phyloP scores from a whole-genome alignment of 495 filamentous ascomycete species.

The Talaromyces wortmannii region DNA sequence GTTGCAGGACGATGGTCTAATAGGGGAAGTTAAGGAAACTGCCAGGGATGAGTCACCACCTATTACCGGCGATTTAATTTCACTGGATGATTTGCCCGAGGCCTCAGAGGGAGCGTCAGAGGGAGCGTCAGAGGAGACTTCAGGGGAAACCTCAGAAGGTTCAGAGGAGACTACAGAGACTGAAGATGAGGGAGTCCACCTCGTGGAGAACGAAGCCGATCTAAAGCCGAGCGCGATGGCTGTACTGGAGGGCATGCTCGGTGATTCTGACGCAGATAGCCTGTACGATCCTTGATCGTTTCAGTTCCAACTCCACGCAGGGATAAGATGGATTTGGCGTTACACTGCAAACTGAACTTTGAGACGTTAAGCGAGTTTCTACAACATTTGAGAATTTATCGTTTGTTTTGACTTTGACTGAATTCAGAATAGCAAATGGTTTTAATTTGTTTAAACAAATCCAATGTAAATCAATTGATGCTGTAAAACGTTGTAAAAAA shows the following conservation, averaged over 20 bases:
- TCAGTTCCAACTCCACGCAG: not conserved
- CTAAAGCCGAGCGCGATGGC: constrained; percentile 22
- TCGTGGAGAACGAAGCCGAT: constrained; percentile 20
- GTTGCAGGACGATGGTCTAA: no score
- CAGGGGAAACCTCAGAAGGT: not conserved
- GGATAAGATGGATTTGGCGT: no score
- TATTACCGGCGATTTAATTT: not conserved
- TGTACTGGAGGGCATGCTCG: constrained; percentile 7
- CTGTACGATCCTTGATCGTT: not conserved
- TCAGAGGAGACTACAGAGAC: not conserved
- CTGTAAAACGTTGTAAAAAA: not conserved
- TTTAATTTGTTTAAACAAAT: no score
- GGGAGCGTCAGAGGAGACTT: not conserved
- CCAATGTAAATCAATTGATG: no score
- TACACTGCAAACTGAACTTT: no score
- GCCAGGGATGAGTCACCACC: not conserved
- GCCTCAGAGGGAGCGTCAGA: not conserved
- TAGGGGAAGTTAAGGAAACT: no score
- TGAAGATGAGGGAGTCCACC: constrained; percentile 7
- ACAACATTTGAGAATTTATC: no score
- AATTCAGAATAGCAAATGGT: no score
- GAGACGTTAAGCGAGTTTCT: no score
- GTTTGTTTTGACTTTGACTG: no score
- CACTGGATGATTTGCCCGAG: not conserved
- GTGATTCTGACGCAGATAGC: not conserved